Percentiles rank a stretch among this genome's conserved stretches.
Evolutionary conservation across 1,139 yeast species (phyloP).

Genomic region (Sugiyamaella castrensis): DNA sequence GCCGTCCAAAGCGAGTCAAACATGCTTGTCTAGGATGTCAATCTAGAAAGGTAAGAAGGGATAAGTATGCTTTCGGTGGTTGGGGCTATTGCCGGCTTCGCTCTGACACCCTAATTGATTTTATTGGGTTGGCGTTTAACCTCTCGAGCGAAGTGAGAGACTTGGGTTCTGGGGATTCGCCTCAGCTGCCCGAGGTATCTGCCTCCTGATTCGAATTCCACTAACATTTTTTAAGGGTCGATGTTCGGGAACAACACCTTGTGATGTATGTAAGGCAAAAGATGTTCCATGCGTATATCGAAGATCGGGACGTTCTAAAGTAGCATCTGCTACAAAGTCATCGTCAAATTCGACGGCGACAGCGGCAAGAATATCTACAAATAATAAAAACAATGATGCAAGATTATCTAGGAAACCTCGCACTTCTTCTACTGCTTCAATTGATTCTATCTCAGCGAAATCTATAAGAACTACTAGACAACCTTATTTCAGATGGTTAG

Average conservation of each 20-base stretch:
- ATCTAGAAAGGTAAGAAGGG: slow-evolving; percentile 15
- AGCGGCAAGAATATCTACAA: background rate
- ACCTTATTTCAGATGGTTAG: slow-evolving; percentile 34
- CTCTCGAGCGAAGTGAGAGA: background rate
- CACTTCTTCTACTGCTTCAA: background rate
- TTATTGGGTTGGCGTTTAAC: background rate
- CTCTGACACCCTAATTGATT: too few relatives aligned
- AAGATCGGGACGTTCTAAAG: slow-evolving; percentile 2
- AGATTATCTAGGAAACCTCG: background rate
- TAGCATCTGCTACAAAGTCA: slow-evolving; percentile 2
- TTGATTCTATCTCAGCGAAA: background rate
- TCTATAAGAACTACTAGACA: slow-evolving; percentile 22
- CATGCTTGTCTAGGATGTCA: slow-evolving; percentile 21
- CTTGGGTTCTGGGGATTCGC: too few relatives aligned
- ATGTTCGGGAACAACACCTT: slow-evolving; percentile 24
- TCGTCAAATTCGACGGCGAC: slow-evolving; percentile 2
- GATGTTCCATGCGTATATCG: slow-evolving; percentile 21
- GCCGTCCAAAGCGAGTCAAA: slow-evolving; percentile 22
- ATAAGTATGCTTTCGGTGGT: too few relatives aligned
- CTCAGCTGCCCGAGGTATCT: too few relatives aligned
- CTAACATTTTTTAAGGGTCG: slow-evolving; percentile 17
- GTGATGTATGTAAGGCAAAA: slow-evolving; percentile 20
- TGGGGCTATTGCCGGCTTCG: too few relatives aligned
- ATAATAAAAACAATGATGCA: background rate
- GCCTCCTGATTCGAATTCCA: background rate